Percentiles rank a stretch among this genome's conserved stretches.
These are phyloP conservation scores for Musa beccarii DNA, from an alignment of 176 grass and related monocot genomes.

Conservation along the genomic window DNA sequence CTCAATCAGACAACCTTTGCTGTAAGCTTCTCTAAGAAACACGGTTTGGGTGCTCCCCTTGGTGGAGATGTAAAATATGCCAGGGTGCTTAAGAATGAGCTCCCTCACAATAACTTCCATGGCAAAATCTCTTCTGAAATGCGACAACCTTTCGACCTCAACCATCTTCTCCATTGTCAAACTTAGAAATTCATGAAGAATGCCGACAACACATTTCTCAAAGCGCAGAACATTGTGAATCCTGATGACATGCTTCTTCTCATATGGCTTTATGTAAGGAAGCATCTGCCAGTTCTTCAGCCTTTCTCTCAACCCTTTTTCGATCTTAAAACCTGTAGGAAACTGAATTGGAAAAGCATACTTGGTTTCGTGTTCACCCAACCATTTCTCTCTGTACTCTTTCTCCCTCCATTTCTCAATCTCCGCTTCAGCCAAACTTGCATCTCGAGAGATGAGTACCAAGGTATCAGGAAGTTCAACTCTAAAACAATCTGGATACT, in stretches of 20 bases:
- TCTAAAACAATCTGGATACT: slow-evolving; percentile 25
- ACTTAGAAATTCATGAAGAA: slow-evolving; percentile 54
- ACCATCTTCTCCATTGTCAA: slow-evolving; percentile 44
- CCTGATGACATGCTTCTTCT: slow-evolving; percentile 24
- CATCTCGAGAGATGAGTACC: slow-evolving; percentile 28
- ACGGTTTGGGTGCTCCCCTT: slow-evolving; percentile 45
- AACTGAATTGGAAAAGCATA: slow-evolving; percentile 54
- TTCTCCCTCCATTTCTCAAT: slow-evolving; percentile 55
- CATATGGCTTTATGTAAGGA: slow-evolving; percentile 48
- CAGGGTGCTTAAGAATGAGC: slow-evolving; percentile 53
- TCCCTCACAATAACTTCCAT: slow-evolving; percentile 56
- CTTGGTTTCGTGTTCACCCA: slow-evolving; percentile 42
- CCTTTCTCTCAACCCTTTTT: slow-evolving; percentile 45
- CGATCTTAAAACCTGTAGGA: slow-evolving; percentile 46
- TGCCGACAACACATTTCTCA: slow-evolving; percentile 47
- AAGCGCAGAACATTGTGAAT: slow-evolving; percentile 24
- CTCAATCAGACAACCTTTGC: slow-evolving; percentile 38
- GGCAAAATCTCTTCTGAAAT: slow-evolving; percentile 36
- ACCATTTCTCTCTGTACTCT: slow-evolving; percentile 58
- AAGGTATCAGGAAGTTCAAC: slow-evolving; percentile 33
- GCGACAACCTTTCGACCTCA: slow-evolving; percentile 40
- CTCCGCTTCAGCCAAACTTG: slow-evolving; percentile 34
- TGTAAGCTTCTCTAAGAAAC: slow-evolving; percentile 46
- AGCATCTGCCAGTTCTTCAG: slow-evolving; percentile 56
- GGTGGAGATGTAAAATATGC: slow-evolving; percentile 65